These are phyloP conservation scores for Linum lewisii DNA, from an alignment of 345 rosid species.

Conservation along the genomic window DNA sequence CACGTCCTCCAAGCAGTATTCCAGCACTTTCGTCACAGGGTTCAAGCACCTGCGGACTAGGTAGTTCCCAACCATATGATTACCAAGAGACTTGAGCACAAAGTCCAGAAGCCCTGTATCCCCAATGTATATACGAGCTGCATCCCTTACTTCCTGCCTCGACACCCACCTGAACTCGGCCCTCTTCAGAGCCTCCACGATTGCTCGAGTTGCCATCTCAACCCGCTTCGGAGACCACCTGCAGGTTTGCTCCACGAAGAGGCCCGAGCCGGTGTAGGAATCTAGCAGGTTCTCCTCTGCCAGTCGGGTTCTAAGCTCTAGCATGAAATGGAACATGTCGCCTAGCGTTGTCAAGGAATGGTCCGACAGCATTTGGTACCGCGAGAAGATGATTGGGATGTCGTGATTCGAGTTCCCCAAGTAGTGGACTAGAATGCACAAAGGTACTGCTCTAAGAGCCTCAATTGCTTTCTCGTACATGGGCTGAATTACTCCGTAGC, in stretches of 20 bases:
- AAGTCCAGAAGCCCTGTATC: conserved; percentile 90
- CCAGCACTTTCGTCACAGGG: conserved; percentile 84
- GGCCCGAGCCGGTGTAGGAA: conserved; percentile 24
- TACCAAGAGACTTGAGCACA: conserved; percentile 83
- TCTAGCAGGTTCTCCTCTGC: conserved; percentile 38
- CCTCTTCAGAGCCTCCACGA: conserved; percentile 60
- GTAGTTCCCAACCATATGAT: conserved; percentile 78
- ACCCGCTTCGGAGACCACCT: conserved; percentile 86
- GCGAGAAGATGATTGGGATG: conserved; percentile 46
- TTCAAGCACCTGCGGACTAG: conserved; percentile 78
- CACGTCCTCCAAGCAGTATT: conserved; percentile 74
- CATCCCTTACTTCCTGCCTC: conserved; percentile 88
- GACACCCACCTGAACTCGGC: conserved; percentile 67
- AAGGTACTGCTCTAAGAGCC: conserved; percentile 51
- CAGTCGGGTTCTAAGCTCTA: conserved; percentile 46
- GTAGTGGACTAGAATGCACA: conserved; percentile 43
- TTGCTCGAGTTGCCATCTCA: conserved; percentile 77
- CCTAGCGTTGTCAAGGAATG: conserved; percentile 46
- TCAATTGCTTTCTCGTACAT: conserved; percentile 66
- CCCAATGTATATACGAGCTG: conserved; percentile 76
- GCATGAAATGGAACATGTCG: conserved; percentile 66
- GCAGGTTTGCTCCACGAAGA: conserved; percentile 39
- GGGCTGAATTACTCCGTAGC: conserved; percentile 57
- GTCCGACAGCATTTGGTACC: conserved; percentile 63
- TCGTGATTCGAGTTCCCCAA: conserved; percentile 33